phyloP scores from a whole-genome alignment of 2,329 filamentous ascomycete genomes.

The Xylaria sp. region DNA sequence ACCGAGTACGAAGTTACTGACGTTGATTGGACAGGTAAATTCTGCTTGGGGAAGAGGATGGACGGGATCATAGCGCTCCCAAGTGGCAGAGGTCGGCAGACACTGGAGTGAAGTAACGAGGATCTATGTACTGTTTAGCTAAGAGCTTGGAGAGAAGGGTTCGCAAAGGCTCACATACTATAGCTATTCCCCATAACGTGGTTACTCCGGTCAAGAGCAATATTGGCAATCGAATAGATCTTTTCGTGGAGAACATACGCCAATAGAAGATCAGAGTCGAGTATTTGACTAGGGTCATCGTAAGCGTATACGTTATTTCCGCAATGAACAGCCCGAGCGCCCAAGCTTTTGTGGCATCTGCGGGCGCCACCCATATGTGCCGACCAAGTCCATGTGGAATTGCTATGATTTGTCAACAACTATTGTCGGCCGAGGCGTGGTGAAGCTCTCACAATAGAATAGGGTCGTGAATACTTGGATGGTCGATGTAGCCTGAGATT shows the following conservation, averaged over 20 bases:
- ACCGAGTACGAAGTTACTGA: background rate
- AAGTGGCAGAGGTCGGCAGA: background rate
- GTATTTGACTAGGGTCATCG: background rate
- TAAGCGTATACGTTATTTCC: background rate
- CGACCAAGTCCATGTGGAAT: background rate
- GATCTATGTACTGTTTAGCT: background rate
- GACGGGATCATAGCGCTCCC: background rate
- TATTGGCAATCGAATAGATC: background rate
- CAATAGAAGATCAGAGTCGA: background rate
- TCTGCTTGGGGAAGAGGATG: background rate
- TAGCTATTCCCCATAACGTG: background rate
- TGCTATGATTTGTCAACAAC: background rate
- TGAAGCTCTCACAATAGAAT: background rate
- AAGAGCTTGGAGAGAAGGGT: background rate
- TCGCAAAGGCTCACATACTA: background rate
- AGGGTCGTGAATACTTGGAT: background rate
- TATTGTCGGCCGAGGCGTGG: background rate
- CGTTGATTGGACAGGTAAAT: background rate
- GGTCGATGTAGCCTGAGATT: background rate
- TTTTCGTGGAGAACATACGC: background rate
- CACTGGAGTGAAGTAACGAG: background rate
- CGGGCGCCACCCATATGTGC: background rate
- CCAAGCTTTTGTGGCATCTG: background rate
- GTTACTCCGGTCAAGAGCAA: background rate
- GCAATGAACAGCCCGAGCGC: background rate